Base-by-base conservation (phyloP, 306 rosid genomes). In the Citrullus amarus region DNA sequence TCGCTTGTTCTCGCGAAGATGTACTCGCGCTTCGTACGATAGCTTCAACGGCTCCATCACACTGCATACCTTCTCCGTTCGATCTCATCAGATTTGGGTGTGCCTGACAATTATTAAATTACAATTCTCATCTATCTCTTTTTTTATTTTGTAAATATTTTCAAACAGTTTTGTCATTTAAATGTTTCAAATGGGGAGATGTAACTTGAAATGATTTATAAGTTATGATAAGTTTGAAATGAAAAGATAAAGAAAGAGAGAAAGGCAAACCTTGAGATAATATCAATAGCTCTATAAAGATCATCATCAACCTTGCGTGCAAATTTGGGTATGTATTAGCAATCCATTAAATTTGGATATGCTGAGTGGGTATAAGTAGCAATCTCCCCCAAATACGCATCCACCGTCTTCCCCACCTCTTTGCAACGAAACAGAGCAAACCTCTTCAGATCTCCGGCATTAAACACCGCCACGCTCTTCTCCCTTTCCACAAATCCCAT, bases 51-150 rank as follows among this genome's bases (percentile, higher is more conserved):
- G 82, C 54, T 94, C 93, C 96, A 94, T 88, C 71, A 89, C 96
- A 22, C 97, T 90, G 80, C 98, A 94, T 28, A 83, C 97, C 70
- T 92, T 94, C 83, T 94, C 98, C 89, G 84, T 79, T 92, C 96
- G 58, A 92, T 84, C 80, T 94, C 98, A 51, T 94, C 44, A 91
- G 86, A 48, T 92, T 81, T 5, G 93, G 90, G 60, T 92, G 98
- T 44, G 91, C 88, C 98, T 94, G 87, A 61, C 12, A 32, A 14
- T 62, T 8, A 43, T 22, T 22, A 22, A 9, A 9, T 36, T 36
- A 36, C 39, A 36, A 36, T 0, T 22, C 22, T 22, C 22, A 22
- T 22, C 22, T 22, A 22, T 22, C 22, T 22, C 22, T 0, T 22
- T 22, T 22, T 22, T 22, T 22, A n/a, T n/a, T n/a, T n/a, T n/a